Conservation (phyloP, 2,329 filamentous ascomycete species). For the Scedosporium boydii region DNA sequence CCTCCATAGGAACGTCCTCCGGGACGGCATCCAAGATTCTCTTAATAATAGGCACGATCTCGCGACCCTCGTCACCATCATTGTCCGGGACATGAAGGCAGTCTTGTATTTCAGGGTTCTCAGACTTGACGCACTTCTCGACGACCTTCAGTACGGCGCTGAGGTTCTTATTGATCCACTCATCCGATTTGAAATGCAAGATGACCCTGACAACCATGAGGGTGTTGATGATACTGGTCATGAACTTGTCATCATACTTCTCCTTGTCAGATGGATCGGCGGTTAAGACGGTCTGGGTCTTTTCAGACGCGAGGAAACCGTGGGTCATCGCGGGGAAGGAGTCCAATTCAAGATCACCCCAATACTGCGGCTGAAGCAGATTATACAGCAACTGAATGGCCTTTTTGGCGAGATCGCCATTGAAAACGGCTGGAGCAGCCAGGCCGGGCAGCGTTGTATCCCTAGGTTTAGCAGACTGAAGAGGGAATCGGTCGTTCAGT, state of each 20-base stretch:
- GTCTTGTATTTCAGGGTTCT: conserved; percentile 88
- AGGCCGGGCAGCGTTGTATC: conserved; percentile 28
- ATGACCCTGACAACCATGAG: conserved; percentile 87
- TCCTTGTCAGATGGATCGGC: conserved; percentile 55
- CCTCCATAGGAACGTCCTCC: conserved; percentile 63
- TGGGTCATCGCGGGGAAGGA: conserved; percentile 76
- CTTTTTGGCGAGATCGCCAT: conserved; percentile 76
- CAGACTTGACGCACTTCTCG: conserved; percentile 80
- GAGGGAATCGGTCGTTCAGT: conserved; percentile 73
- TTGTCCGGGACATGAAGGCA: conserved; percentile 71
- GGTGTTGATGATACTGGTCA: conserved; percentile 85
- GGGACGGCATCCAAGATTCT: conserved; percentile 85
- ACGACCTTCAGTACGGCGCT: conserved; percentile 74
- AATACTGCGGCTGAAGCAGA: conserved; percentile 76
- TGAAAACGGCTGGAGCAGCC: conserved; percentile 34
- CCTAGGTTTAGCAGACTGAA: conserved; percentile 60
- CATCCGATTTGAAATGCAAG: conserved; percentile 75
- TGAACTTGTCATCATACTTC: conserved; percentile 72
- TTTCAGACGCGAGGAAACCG: conserved; percentile 73
- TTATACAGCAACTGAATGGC: conserved; percentile 74
- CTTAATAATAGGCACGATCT: conserved; percentile 66
- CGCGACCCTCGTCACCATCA: conserved; percentile 57
- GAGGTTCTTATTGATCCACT: conserved; percentile 80
- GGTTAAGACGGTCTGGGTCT: conserved; percentile 52
- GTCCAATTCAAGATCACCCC: conserved; percentile 87